Conservation (phyloP, 352 stramenopile species). For the Hyaloperonospora brassicae region DNA sequence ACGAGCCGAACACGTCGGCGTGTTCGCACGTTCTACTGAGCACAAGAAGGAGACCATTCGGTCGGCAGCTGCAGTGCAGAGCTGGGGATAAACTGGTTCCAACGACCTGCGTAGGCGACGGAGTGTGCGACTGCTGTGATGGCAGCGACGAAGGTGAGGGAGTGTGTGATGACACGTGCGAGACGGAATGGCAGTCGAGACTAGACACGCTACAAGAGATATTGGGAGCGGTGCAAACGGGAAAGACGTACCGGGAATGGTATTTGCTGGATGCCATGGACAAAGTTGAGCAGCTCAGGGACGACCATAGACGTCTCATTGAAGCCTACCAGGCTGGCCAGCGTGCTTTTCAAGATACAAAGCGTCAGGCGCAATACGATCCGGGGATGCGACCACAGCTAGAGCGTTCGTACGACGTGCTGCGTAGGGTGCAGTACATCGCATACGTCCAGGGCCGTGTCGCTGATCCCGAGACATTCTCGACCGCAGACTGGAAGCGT, state of each 20-base stretch:
- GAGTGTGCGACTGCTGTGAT: slow-evolving; percentile 98
- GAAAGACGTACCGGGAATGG: slow-evolving; percentile 11
- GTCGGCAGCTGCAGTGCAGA: slow-evolving; percentile 33
- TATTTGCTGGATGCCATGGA: slow-evolving; percentile 22
- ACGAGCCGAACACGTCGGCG: slow-evolving; percentile 83
- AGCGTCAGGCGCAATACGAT: slow-evolving; percentile 19
- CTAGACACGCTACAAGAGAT: slow-evolving; percentile 16
- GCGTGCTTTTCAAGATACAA: slow-evolving; percentile 22
- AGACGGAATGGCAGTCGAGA: slow-evolving; percentile 11
- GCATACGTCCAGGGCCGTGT: slow-evolving; percentile 48
- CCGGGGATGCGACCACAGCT: slow-evolving; percentile 25
- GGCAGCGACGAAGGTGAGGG: slow-evolving; percentile 83
- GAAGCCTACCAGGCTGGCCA: slow-evolving; percentile 20
- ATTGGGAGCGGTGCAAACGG: slow-evolving; percentile 23
- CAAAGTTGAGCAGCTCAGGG: slow-evolving; percentile 22
- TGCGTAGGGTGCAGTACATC: slow-evolving; percentile 40
- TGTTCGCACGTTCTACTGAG: slow-evolving; percentile 43
- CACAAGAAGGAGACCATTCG: slow-evolving; percentile 5
- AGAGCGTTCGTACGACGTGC: slow-evolving; percentile 40
- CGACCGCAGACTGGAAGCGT: slow-evolving; percentile 28
- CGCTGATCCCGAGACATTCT: slow-evolving; percentile 38
- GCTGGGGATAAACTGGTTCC: slow-evolving; percentile 32
- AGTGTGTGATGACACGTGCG: slow-evolving; percentile 41
- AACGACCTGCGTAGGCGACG: slow-evolving; percentile 76
- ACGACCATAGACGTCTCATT: slow-evolving; percentile 26